These are phyloP conservation scores for Eruca vesicaria DNA, from an alignment of 441 rosid species.

Conservation along the genomic window DNA sequence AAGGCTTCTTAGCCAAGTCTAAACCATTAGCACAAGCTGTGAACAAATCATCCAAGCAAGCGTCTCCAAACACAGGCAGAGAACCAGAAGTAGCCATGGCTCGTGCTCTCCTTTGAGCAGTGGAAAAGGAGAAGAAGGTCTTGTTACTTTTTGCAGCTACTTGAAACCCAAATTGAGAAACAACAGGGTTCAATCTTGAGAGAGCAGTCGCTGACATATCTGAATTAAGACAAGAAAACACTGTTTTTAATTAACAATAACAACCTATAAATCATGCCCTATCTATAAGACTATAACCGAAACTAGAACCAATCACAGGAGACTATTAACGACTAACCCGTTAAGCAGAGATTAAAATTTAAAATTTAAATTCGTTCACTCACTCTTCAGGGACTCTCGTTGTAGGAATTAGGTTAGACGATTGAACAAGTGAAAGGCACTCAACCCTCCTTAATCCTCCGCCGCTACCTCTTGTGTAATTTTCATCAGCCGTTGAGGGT, in stretches of 20 bases:
- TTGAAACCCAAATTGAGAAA: conserved; percentile 45
- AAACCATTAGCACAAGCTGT: conserved; percentile 43
- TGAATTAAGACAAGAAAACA: not conserved
- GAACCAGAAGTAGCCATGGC: conserved; percentile 61
- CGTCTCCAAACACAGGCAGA: conserved; percentile 52
- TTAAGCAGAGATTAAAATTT: not conserved
- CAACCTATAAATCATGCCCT: not conserved
- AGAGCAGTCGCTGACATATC: conserved; percentile 68
- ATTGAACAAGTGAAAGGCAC: too few species aligned
- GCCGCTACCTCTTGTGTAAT: too few species aligned
- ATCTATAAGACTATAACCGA: too few species aligned
- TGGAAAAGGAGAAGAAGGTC: conserved; percentile 18
- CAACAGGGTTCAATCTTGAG: conserved; percentile 50
- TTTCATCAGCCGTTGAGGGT: too few species aligned
- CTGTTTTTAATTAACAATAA: not conserved
- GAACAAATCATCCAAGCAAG: conserved; percentile 48
- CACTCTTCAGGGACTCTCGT: not conserved
- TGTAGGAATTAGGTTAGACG: too few species aligned
- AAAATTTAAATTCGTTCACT: not conserved
- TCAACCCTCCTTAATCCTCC: not conserved
- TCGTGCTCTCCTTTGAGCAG: conserved; percentile 23
- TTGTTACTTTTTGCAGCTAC: conserved; percentile 18
- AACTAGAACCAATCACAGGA: not conserved
- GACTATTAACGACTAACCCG: not conserved
- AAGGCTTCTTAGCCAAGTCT: conserved; percentile 45